These are phyloP conservation scores for Fraxinus angustifolia DNA, from an alignment of 305 asterid species.

Conservation along the genomic window DNA sequence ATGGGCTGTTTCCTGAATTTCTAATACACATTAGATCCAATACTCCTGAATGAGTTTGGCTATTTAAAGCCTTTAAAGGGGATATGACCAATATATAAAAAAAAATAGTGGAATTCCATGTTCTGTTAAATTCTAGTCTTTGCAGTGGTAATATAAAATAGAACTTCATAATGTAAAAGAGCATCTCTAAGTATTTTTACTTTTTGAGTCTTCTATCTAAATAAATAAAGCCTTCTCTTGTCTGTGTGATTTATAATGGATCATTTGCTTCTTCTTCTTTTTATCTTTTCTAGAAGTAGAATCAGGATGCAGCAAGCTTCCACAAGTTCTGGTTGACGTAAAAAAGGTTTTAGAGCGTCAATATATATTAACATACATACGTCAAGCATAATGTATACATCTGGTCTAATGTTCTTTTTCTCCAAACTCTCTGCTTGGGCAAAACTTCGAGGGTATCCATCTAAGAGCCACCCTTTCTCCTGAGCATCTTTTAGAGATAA, in stretches of 20 bases:
- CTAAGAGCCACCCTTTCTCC: slow-evolving; percentile 96
- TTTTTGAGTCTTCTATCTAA: not conserved
- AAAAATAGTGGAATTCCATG: not conserved
- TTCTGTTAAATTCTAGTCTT: not conserved
- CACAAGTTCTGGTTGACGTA: not conserved
- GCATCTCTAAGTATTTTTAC: not conserved
- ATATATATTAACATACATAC: slow-evolving; percentile 42
- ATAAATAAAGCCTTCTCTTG: not conserved
- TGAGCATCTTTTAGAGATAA: slow-evolving; percentile 69
- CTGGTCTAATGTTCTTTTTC: slow-evolving; percentile 72
- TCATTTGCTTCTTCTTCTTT: not conserved
- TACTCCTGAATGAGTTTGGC: not conserved
- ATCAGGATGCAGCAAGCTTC: slow-evolving; percentile 14
- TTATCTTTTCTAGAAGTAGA: not conserved
- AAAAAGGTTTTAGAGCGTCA: not conserved
- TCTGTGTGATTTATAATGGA: not conserved
- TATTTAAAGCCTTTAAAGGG: not conserved
- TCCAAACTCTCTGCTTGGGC: slow-evolving; percentile 88
- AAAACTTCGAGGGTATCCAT: slow-evolving; percentile 81
- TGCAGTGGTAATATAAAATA: not conserved
- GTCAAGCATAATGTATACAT: slow-evolving; percentile 65
- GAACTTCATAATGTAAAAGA: not conserved
- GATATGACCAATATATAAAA: not conserved
- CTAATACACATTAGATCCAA: not conserved
- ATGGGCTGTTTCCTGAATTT: not conserved